A percentile compares a stretch with the other conserved stretches of the same genome.
phyloP scores from a whole-genome alignment of 1,284 basidiomycete species.

The Cutaneotrichosporon cavernicola region DNA sequence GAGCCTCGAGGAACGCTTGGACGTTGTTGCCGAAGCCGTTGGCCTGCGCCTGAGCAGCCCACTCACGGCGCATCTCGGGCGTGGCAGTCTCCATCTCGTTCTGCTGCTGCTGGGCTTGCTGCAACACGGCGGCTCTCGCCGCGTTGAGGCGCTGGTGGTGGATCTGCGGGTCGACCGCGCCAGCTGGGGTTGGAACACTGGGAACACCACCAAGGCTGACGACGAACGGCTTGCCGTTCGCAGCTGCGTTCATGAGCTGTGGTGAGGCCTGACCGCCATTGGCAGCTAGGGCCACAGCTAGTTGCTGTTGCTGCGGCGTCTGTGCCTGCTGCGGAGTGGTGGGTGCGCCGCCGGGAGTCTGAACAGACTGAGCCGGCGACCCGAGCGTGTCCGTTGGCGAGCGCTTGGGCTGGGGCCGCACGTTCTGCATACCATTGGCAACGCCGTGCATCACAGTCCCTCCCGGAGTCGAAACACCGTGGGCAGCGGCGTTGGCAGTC shows the following conservation, averaged over 20 bases:
- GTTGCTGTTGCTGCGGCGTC: slow-evolving; percentile 24
- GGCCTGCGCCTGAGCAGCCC: slow-evolving; percentile 21
- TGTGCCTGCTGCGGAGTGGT: slow-evolving; percentile 22
- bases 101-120: slow-evolving; percentile 16
- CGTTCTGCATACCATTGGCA: slow-evolving; percentile 21
- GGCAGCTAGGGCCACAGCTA: slow-evolving; percentile 13
- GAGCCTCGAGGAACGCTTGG: slow-evolving; percentile 34
- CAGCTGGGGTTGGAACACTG: slow-evolving; percentile 19
- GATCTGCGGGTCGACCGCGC: slow-evolving; percentile 26
- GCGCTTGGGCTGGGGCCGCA: slow-evolving; percentile 17
- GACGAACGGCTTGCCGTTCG: slow-evolving; percentile 34
- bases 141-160: slow-evolving; percentile 25
- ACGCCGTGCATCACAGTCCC: slow-evolving; percentile 22
- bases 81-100: slow-evolving; percentile 26
- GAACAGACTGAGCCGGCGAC: slow-evolving; percentile 11
- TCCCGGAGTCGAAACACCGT: slow-evolving; percentile 17
- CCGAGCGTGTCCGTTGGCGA: slow-evolving; percentile 13
- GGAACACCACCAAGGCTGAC: slow-evolving; percentile 21
- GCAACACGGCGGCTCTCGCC: slow-evolving; percentile 21
- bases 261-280: slow-evolving; percentile 22
- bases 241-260: slow-evolving; percentile 33
- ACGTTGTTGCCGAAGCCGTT: slow-evolving; percentile 39
- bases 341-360: slow-evolving; percentile 9
- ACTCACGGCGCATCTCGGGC: slow-evolving; percentile 32
- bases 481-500: slow-evolving; percentile 9